A percentile compares a stretch with the other conserved stretches of the same genome.
phyloP scores from a whole-genome alignment of 495 filamentous ascomycete species.

The Xylaria bambusicola region DNA sequence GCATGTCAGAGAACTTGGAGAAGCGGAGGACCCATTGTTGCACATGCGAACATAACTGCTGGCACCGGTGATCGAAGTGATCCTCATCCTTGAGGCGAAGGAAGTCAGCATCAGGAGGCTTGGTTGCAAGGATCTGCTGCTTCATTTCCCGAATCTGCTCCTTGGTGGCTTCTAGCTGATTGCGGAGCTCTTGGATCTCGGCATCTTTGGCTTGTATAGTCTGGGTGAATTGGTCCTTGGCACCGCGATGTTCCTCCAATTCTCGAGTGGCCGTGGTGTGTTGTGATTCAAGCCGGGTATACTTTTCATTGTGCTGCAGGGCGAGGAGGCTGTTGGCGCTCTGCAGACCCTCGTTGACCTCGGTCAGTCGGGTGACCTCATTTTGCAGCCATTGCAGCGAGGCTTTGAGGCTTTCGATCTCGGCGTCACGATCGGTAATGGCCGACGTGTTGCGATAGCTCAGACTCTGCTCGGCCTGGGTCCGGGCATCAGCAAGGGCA shows the following conservation, averaged over 20 bases:
- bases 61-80: slow-evolving; percentile 92
- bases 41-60: slow-evolving; percentile 88
- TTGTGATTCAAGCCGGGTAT: slow-evolving; percentile 60
- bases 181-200: slow-evolving; percentile 74
- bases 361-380: slow-evolving; percentile 71
- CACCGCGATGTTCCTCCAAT: slow-evolving; percentile 61
- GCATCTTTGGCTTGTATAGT: slow-evolving; percentile 78
- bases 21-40: slow-evolving; percentile 96
- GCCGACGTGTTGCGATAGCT: slow-evolving; percentile 45
- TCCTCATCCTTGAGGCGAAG: slow-evolving; percentile 83
- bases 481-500: slow-evolving; percentile 68
- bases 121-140: slow-evolving; percentile 72
- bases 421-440: slow-evolving; percentile 68
- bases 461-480: slow-evolving; percentile 59
- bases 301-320: slow-evolving; percentile 65
- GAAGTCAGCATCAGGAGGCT: slow-evolving; percentile 67
- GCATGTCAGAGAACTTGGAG: slow-evolving; percentile 91
- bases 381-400: slow-evolving; percentile 76
- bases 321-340: slow-evolving; percentile 69
- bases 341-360: slow-evolving; percentile 72
- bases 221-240: slow-evolving; percentile 58
- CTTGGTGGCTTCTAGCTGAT: slow-evolving; percentile 74
- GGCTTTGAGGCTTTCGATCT: slow-evolving; percentile 76
- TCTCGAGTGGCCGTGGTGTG: slow-evolving; percentile 57
- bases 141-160: slow-evolving; percentile 81